Percentiles rank a stretch among this genome's conserved stretches.
phyloP scores from a whole-genome alignment of 2,329 filamentous ascomycete genomes.

The Colletotrichum zoysiae region DNA sequence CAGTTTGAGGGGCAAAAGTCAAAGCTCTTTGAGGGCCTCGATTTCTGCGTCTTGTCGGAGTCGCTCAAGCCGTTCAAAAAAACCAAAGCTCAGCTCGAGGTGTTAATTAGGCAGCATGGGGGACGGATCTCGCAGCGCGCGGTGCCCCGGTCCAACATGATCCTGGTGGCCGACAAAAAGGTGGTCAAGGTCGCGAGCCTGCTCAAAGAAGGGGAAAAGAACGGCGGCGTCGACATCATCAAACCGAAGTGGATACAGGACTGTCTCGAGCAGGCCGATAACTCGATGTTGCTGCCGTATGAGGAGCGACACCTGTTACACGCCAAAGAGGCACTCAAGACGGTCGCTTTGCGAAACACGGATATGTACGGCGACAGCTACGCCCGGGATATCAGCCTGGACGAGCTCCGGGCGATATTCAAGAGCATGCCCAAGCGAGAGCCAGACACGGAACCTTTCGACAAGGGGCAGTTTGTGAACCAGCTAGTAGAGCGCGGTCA shows the following conservation, averaged over 20 bases:
- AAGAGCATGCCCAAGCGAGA: constrained; percentile 64
- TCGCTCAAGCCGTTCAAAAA: constrained; percentile 77
- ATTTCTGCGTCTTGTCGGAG: constrained; percentile 88
- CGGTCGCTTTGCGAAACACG: constrained; percentile 70
- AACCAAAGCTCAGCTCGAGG: constrained; percentile 83
- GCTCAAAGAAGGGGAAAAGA: constrained; percentile 81
- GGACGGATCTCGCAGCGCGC: constrained; percentile 83
- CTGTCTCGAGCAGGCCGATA: constrained; percentile 73
- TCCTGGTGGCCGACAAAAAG: constrained; percentile 84
- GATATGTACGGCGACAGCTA: constrained; percentile 90
- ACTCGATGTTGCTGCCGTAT: constrained; percentile 73
- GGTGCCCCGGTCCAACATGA: constrained; percentile 69
- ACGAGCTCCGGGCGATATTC: constrained; percentile 71
- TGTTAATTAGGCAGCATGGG: constrained; percentile 84
- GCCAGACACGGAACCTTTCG: constrained; percentile 53
- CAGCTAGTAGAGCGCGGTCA: constrained; percentile 69
- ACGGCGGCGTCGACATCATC: constrained; percentile 77
- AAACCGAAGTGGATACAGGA: constrained; percentile 87
- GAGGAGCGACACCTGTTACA: constrained; percentile 79
- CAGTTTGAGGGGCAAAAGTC: constrained; percentile 69
- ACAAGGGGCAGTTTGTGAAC: constrained; percentile 61
- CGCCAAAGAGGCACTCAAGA: constrained; percentile 67
- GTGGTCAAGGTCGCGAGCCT: constrained; percentile 86
- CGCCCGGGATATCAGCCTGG: constrained; percentile 73
- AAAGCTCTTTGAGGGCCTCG: constrained; percentile 79